Conservation (phyloP, 495 filamentous ascomycete species). For the Articulospora tetracladia region DNA sequence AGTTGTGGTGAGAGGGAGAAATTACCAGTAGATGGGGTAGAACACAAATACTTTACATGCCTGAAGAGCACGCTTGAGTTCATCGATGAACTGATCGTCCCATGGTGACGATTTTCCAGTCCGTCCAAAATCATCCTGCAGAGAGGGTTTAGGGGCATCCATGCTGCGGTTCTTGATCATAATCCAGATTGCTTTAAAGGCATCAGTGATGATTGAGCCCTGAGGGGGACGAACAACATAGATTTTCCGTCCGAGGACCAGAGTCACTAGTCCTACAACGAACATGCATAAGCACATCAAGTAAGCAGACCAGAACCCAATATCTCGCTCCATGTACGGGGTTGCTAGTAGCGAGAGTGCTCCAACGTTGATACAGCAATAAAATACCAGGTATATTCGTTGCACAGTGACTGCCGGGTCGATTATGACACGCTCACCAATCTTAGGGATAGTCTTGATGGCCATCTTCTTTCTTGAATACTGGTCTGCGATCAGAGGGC, state of each 20-base stretch:
- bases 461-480: conserved; percentile 39
- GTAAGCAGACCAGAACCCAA: conserved; percentile 66
- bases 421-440: conserved; percentile 67
- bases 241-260: conserved; percentile 4
- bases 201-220: conserved; percentile 39
- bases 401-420: conserved; percentile 69
- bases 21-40: conserved; percentile 14
- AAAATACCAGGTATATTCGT: conserved; percentile 62
- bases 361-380: conserved; percentile 70
- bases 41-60: conserved; percentile 42
- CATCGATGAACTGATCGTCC: conserved; percentile 39
- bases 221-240: conserved; percentile 26
- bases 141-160: conserved; percentile 47
- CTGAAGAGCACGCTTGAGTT: conserved; percentile 35
- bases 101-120: conserved; percentile 21
- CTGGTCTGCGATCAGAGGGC: conserved; percentile 68
- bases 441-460: conserved; percentile 53
- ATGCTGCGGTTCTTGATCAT: conserved; percentile 43
- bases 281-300: conserved; percentile 33
- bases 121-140: conserved; percentile 26
- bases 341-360: conserved; percentile 64
- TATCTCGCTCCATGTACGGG: conserved; percentile 60
- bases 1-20: not conserved
- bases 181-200: conserved; percentile 36
- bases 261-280: conserved; percentile 5